Percentiles rank a stretch among this genome's conserved stretches.
phyloP scores from a whole-genome alignment of 208 protist genomes.

The Leishmania tropica region DNA sequence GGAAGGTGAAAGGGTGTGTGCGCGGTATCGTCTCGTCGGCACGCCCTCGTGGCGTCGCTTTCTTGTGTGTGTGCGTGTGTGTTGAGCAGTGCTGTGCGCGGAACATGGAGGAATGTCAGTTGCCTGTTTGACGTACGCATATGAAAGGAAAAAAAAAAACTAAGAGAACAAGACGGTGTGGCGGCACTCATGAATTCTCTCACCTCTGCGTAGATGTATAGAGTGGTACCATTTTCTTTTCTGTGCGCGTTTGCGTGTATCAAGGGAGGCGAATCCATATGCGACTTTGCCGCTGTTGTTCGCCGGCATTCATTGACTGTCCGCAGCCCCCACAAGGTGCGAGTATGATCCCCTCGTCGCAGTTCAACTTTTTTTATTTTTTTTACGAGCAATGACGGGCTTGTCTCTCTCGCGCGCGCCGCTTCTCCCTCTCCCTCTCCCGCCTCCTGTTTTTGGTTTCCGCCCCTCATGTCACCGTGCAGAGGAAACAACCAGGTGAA shows the following conservation, averaged over 20 bases:
- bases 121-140: neutral
- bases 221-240: neutral
- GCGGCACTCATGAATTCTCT: neutral
- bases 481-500: neutral
- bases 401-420: neutral
- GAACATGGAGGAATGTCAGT: neutral
- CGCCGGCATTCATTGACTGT: neutral
- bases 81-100: neutral
- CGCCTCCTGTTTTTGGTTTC: neutral
- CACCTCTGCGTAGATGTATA: neutral
- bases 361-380: neutral
- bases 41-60: neutral
- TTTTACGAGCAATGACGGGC: neutral
- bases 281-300: neutral
- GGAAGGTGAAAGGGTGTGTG: neutral
- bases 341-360: neutral
- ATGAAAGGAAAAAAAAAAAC: neutral
- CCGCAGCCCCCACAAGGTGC: neutral
- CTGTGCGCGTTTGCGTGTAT: neutral
- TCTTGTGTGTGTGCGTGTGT: neutral
- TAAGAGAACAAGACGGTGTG: neutral
- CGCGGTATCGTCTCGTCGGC: neutral
- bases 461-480: neutral
- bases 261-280: neutral
- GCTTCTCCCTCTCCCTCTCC: neutral